These are phyloP conservation scores for Phytophthora sp. DNA, from an alignment of 352 stramenopile genomes.

Conservation along the genomic window DNA sequence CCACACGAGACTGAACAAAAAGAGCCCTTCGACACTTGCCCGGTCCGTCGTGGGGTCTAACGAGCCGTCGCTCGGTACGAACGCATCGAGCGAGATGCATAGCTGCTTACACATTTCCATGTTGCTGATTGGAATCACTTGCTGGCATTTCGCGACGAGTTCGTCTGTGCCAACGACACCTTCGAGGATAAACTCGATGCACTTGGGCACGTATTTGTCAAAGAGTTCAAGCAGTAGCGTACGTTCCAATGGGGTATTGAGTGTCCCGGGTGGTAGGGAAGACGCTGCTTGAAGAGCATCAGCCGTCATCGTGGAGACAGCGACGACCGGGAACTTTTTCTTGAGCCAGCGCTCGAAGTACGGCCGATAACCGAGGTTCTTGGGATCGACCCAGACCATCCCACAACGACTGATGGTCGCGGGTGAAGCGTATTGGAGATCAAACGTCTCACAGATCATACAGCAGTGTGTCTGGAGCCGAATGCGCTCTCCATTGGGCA, in stretches of 20 bases:
- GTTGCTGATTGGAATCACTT: slow-evolving; percentile 94
- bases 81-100: slow-evolving; percentile 91
- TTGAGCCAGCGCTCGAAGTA: slow-evolving; percentile 96
- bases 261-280: slow-evolving; percentile 17
- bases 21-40: slow-evolving; percentile 90
- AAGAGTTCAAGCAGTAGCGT: slow-evolving; percentile 86
- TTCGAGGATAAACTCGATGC: slow-evolving; percentile 94
- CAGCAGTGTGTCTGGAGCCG: slow-evolving; percentile 91
- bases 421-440: slow-evolving; percentile 95
- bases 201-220: slow-evolving; percentile 93
- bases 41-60: slow-evolving; percentile 56
- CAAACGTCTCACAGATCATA: slow-evolving; percentile 96
- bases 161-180: slow-evolving; percentile 90
- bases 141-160: slow-evolving; percentile 88
- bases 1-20: slow-evolving; percentile 94
- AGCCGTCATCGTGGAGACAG: background rate
- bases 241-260: slow-evolving; percentile 50
- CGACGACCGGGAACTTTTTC: slow-evolving; percentile 77
- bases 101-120: slow-evolving; percentile 97
- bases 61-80: slow-evolving; percentile 61
- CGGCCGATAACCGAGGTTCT: slow-evolving; percentile 95
- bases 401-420: slow-evolving; percentile 95
- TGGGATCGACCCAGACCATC: slow-evolving; percentile 97
- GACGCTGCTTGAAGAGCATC: no score
- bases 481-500: slow-evolving; percentile 96